Percentiles rank a stretch among this genome's conserved stretches.
phyloP scores from a whole-genome alignment of 805 yeast genomes.

The Monosporozyma aerobia region DNA sequence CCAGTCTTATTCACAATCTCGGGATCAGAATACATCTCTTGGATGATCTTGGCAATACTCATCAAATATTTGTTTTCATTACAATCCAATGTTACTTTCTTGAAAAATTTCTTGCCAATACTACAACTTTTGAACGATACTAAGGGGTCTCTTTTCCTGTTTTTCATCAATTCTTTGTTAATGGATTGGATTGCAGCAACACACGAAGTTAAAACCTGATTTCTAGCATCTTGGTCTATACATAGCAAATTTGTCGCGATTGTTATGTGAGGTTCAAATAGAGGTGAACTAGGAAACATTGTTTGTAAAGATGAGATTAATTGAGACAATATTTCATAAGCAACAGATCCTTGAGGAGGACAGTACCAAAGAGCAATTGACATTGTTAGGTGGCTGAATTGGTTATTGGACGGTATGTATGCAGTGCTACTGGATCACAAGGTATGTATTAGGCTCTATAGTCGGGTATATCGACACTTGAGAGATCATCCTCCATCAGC shows the following conservation, averaged over 20 bases:
- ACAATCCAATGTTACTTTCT: slow-evolving; percentile 23
- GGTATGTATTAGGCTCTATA: no score
- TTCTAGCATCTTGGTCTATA: slow-evolving; percentile 45
- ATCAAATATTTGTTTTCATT: slow-evolving; percentile 21
- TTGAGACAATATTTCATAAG: slow-evolving; percentile 48
- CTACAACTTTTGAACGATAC: slow-evolving; percentile 20
- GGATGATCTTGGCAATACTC: slow-evolving; percentile 38
- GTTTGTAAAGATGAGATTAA: slow-evolving; percentile 59
- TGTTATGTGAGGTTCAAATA: slow-evolving; percentile 70
- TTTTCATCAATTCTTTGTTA: slow-evolving; percentile 10
- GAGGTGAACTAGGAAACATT: slow-evolving; percentile 62
- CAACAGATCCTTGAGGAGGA: slow-evolving; percentile 47
- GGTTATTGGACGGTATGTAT: not conserved
- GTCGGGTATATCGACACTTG: no score
- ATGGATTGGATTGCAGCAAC: slow-evolving; percentile 45
- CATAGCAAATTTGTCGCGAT: slow-evolving; percentile 53
- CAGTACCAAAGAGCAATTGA: slow-evolving; percentile 68
- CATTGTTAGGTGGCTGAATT: slow-evolving; percentile 12
- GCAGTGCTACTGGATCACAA: no score
- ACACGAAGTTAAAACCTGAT: slow-evolving; percentile 43
- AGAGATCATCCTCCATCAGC: no score
- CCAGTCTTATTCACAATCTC: slow-evolving; percentile 30
- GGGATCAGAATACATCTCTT: slow-evolving; percentile 37
- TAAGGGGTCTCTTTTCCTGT: slow-evolving; percentile 6
- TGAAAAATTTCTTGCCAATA: slow-evolving; percentile 24